Base-by-base conservation (phyloP, 108 stramenopile species). In the Pseudonitzschia pungens region DNA sequence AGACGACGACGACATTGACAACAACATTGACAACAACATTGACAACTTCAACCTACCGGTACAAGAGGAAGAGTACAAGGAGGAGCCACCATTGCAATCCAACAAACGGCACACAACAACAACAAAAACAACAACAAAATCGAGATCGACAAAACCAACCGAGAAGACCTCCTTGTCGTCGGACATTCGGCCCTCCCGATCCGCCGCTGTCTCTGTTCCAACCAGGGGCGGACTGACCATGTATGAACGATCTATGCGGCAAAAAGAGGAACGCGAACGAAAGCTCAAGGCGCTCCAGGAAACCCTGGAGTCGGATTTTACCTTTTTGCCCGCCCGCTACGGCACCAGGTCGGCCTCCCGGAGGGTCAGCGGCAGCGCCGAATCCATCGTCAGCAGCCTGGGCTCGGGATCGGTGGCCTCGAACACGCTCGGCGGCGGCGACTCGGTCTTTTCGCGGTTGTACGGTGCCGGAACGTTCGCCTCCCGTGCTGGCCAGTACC, bases 231-330 rank as follows among this genome's bases (percentile, higher is more conserved):
- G 75, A 18, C 36, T 76, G 28, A 62, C 75, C 3, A 45, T 76
- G 59, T 69, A 76, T 26, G 75, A 76, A 63, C 57, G 68, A 29
- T 28, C 69, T 59, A 62, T 48, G 60, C 28, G 60, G 50, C 68
- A 76, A 63, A 76, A 68, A 32, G 68, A 69, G 43, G 75, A 76
- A 64, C 58, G 68, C 2, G 69, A 76, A 53, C 68, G 75, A 50
- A 76, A 76, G 33, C 15, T 76, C 15, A 59, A 76, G 44, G 68
- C 59, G 18, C 68, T 76, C 12, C 68, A 76, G 60, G 68, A 69
- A n/a, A 50, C 55, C 21, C 50, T 76, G 33, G 69, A 62, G 68
- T 41, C 27, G 27, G 75, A 76, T 60, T 68, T 55, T 54, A 75
- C 74, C 15, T 75, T 75, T 26, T 68, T 43, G 9, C 74, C 74